phyloP scores from a whole-genome alignment of 192 early-diverging fungal species.

The Rhizophagus prolifer region DNA sequence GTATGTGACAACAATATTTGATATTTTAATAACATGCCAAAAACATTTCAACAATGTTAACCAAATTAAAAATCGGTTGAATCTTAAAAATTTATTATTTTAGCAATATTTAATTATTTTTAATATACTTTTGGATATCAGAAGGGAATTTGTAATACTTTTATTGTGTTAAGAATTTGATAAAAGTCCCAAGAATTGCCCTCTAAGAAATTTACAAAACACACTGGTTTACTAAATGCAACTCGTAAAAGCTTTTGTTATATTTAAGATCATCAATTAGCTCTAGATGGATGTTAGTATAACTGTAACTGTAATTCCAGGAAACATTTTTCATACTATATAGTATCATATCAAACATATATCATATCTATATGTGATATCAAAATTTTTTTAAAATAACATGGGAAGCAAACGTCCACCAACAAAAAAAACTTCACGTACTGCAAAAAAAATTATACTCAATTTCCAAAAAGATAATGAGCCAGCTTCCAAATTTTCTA shows the following conservation, averaged over 20 bases:
- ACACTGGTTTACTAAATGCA: neutral
- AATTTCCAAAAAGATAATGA: too few relatives aligned
- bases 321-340: neutral
- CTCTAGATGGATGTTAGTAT: neutral
- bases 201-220: neutral
- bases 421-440: too few relatives aligned
- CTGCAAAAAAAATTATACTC: too few relatives aligned
- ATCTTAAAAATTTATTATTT: neutral
- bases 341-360: neutral
- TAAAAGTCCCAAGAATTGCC: neutral
- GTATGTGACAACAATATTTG: neutral
- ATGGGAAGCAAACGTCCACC: too few relatives aligned
- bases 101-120: neutral
- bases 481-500: neutral
- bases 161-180: neutral
- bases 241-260: neutral
- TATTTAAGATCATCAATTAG: neutral
- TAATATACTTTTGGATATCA: neutral
- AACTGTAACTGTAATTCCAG: neutral
- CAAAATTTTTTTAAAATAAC: too few relatives aligned
- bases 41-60: neutral
- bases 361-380: neutral
- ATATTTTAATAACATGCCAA: neutral
- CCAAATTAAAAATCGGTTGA: neutral
- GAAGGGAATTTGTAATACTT: conserved; percentile 13